Evolutionary conservation across 2,329 filamentous ascomycete species (phyloP), one percentile per base, ranked within the genome.

Genomic region (Colletotrichum incanum): DNA sequence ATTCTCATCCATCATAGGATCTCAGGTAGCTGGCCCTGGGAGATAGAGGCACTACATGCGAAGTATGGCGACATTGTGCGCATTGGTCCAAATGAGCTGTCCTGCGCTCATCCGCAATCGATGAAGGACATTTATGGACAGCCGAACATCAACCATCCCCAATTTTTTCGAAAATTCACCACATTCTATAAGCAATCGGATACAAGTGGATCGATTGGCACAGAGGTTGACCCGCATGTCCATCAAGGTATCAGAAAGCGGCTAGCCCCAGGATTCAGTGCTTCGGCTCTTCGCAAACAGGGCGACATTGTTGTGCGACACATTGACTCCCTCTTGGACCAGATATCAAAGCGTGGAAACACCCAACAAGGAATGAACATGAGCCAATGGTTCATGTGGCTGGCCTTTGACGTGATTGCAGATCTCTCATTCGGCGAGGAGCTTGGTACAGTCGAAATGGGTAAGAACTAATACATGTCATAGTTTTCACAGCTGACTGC

Each of bases 41-140:
- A 47, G n/a, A 12, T 68, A 8, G 66, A 68, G 16, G 50, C 58
- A 1, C 26, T 68, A 28, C 66, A 68, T 39, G 49, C 58, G 2
- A 63, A 68, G 11, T 68, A 63, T 28, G 66, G 66, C 7, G 79
- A 80, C 1, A 80, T 88, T 2, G 84, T 88, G 9, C 83, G 86
- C 11, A 78, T 86, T 45, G 81, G 80, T 5, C 86, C 86, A 0
- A 80, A 85, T 63, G 84, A 87, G 71, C 79, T 88, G 1, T 83
- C 84, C 2, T 88, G 84, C 75, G 81, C 78, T 39, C 76, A 79
- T 23, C 76, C 78, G 3, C 67, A 79, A 3, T 76, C 76, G 1
- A 84, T 82, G 79, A 80, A 82, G 74, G 83, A 86, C 55, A 84
- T 86, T 50, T 84, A 84, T 65, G 79, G 80, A 18, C 58, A 68